Evolutionary conservation across 2,329 filamentous ascomycete genomes (phyloP).

Genomic region (Cylindrodendrum hubeiense): DNA sequence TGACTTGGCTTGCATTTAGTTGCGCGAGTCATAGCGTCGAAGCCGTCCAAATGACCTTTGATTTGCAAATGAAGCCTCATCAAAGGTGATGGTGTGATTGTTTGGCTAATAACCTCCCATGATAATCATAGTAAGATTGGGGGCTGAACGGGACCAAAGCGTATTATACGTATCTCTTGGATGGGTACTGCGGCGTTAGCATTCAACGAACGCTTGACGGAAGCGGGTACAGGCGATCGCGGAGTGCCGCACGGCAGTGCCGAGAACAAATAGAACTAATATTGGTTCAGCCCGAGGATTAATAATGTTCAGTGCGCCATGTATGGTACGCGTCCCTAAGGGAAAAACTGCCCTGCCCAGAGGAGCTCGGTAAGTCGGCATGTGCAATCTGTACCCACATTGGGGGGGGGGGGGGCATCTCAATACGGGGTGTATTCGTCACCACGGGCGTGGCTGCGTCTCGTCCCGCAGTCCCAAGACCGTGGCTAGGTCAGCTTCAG

Average conservation of each 20-base stretch:
- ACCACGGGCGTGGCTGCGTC: slow-evolving; percentile 21
- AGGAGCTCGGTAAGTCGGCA: slow-evolving; percentile 13
- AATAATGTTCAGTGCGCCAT: not conserved
- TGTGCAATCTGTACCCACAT: slow-evolving; percentile 4
- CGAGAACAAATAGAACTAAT: not conserved
- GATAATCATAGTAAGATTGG: slow-evolving; percentile 21
- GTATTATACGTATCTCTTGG: no score
- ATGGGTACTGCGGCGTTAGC: no score
- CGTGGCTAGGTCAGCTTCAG: slow-evolving; percentile 23
- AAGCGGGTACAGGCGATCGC: not conserved
- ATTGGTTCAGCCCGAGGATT: not conserved
- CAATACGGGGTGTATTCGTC: slow-evolving; percentile 29
- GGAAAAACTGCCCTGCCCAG: not conserved
- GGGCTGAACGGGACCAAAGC: not conserved
- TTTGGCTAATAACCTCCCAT: slow-evolving; percentile 1
- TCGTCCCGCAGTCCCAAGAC: not conserved
- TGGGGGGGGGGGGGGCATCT: no score
- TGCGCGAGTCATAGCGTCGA: not conserved
- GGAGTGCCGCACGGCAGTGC: not conserved
- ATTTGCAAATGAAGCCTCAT: not conserved
- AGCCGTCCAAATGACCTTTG: not conserved
- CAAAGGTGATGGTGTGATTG: slow-evolving; percentile 1
- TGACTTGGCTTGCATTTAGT: not conserved
- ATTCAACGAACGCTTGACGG: not conserved
- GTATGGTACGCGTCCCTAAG: not conserved